Evolutionary conservation across 2,329 filamentous ascomycete genomes (phyloP).

Genomic region (Tolypocladium inflatum): DNA sequence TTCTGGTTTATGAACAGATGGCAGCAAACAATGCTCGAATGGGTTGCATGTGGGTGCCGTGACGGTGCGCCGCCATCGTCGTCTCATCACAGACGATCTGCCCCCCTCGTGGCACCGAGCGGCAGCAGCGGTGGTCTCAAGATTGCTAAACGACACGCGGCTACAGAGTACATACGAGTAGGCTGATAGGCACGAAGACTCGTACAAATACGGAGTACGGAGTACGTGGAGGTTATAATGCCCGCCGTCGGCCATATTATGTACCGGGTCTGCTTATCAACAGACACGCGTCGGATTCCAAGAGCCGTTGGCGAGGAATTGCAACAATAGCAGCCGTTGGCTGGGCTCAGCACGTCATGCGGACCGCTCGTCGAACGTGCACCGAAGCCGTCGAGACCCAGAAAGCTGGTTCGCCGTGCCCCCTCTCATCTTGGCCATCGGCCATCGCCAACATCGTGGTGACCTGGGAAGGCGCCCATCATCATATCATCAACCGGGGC

Average conservation of each 20-base stretch:
- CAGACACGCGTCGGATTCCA: neutral
- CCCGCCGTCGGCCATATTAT: no score
- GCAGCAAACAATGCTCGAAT: neutral
- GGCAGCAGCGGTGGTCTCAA: neutral
- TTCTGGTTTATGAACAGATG: neutral
- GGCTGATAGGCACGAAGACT: no score
- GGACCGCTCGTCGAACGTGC: neutral
- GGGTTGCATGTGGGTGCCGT: neutral
- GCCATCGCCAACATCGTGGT: neutral
- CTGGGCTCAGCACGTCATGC: neutral
- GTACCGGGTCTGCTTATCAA: neutral
- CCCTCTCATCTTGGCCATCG: neutral
- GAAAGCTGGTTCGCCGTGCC: neutral
- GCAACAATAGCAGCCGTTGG: neutral
- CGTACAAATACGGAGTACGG: no score
- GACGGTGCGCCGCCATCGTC: neutral
- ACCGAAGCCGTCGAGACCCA: neutral
- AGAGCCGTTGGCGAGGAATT: neutral
- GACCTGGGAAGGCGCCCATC: neutral
- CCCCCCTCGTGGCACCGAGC: neutral
- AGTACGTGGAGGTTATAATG: no score
- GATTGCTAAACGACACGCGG: neutral
- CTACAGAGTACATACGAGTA: no score
- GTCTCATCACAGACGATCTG: neutral
- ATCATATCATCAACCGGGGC: neutral